Evolutionary conservation across 2,329 filamentous ascomycete genomes (phyloP), one percentile per base, ranked within the genome.

Genomic region (Trichoderma koningii): DNA sequence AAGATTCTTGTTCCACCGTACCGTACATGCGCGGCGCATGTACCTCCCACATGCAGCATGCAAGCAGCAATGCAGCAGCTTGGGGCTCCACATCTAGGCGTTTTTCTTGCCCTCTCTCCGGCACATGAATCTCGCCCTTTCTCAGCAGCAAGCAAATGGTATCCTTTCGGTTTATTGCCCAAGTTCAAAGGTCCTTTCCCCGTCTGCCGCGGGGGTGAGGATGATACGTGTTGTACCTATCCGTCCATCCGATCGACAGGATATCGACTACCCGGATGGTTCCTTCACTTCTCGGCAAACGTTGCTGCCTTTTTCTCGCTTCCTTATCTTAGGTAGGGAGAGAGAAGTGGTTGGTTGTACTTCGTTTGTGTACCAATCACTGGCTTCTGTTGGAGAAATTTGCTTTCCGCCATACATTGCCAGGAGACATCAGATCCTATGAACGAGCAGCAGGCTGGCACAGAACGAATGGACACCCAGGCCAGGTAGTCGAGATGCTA

Each of bases 51-150:
- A 23, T 53, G 41, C 38, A 38, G 47, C 50, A 45, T 38, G 34
- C 34, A 38, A 38, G 10, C 34, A 14, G 34, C 12, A 12, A 12
- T 53, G 59, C 59, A 62, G 55, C 19, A 48, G n/a, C 12, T 17
- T 23, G 15, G 48, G 48, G n/a, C 55, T 55, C 63, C 63, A 65
- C 63, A 52, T 7, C 55, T 65, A 59, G 63, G 63, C 63, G 63
- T 65, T 65, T 65, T 63, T 63, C 44, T 21, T 21, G 34, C 50
- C n/a, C 47, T 62, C 50, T 19, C 52, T 55, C 41, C 44, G 59
- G 59, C 41, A 28, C 47, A 21, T 45, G 26, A 34, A 45, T 34
- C 26, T 45, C 45, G 47, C 59, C 50, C 15, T 62, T 41, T 61
- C 28, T 3, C n/a, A n/a, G 45, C 34, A 26, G 21, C 17, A 21